Evolutionary conservation across 805 yeast genomes (phyloP).

Genomic region (Candida namnaoensis): DNA sequence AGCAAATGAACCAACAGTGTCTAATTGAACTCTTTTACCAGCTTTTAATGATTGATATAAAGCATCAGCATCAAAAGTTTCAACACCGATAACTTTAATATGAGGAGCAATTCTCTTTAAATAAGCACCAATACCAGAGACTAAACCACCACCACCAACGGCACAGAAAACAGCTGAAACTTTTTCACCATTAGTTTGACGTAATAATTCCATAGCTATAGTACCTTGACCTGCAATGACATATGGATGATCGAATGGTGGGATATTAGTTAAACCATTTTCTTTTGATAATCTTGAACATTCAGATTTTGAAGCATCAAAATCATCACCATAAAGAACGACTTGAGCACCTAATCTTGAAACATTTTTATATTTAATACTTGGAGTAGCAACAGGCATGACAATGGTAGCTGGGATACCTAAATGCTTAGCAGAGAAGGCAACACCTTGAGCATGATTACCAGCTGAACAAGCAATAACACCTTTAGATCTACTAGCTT

Average conservation of each 20-base stretch:
- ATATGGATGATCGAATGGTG: constrained; percentile 98
- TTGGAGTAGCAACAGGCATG: constrained; percentile 97
- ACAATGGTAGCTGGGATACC: constrained; percentile 93
- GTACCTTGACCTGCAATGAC: constrained; percentile 99
- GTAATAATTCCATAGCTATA: constrained; percentile 82
- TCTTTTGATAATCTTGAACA: constrained; percentile 64
- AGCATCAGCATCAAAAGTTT: constrained; percentile 94
- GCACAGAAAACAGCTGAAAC: constrained; percentile 85
- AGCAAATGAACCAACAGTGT: constrained; percentile 90
- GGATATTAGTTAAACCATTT: constrained; percentile 78
- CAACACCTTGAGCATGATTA: constrained; percentile 99
- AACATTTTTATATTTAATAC: constrained; percentile 88
- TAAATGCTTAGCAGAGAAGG: constrained; percentile 77
- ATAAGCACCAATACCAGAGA: constrained; percentile 87
- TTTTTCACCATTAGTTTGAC: constrained; percentile 74
- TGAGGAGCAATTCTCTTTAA: constrained; percentile 96
- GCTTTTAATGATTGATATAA: constrained; percentile 59
- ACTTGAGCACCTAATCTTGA: constrained; percentile 90
- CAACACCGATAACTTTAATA: constrained; percentile 91
- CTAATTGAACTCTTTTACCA: constrained; percentile 46
- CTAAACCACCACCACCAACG: constrained; percentile 95
- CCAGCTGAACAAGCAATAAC: constrained; percentile 99
- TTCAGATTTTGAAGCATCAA: constrained; percentile 90
- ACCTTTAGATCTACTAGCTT: constrained; percentile 57
- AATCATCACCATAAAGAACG: constrained; percentile 87